Conservation (phyloP, 495 filamentous ascomycete genomes). For the Jackrogersella minutella region DNA sequence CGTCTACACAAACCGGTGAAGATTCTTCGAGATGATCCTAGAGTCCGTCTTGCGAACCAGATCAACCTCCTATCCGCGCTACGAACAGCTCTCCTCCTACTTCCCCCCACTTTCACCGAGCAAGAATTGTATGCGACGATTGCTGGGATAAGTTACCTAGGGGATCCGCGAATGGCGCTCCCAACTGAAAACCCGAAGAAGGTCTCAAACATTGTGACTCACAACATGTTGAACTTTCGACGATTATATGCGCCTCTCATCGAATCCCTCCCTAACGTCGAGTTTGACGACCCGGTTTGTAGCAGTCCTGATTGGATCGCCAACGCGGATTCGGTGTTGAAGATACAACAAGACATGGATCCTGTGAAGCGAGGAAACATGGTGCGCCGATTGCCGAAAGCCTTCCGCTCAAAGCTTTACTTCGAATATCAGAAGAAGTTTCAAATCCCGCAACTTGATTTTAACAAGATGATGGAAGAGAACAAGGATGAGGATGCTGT, state of each 20-base stretch:
- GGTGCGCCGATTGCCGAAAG: conserved; percentile 87
- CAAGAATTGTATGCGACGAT: conserved; percentile 88
- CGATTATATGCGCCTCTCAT: conserved; percentile 89
- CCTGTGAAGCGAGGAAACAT: conserved; percentile 90
- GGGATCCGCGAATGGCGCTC: conserved; percentile 90
- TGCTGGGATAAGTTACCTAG: conserved; percentile 89
- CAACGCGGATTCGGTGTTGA: conserved; percentile 61
- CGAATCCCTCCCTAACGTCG: conserved; percentile 85
- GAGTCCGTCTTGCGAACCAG: conserved; percentile 91
- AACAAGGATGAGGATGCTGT: conserved; percentile 72
- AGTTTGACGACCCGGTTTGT: conserved; percentile 74
- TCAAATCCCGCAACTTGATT: conserved; percentile 81
- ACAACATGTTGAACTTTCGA: conserved; percentile 90
- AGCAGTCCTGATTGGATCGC: conserved; percentile 69
- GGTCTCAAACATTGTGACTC: conserved; percentile 88
- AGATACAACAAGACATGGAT: conserved; percentile 87
- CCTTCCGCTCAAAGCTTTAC: conserved; percentile 88
- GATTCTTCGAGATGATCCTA: conserved; percentile 91
- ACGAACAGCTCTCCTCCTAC: conserved; percentile 84
- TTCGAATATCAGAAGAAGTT: conserved; percentile 93
- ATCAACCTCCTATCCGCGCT: conserved; percentile 92
- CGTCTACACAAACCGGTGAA: conserved; percentile 97
- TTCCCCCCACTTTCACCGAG: conserved; percentile 86
- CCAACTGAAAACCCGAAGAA: conserved; percentile 91
- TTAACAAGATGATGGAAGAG: conserved; percentile 83